Evolutionary conservation across 108 stramenopile genomes (phyloP).

Genomic region (Skeletonema menzelii): DNA sequence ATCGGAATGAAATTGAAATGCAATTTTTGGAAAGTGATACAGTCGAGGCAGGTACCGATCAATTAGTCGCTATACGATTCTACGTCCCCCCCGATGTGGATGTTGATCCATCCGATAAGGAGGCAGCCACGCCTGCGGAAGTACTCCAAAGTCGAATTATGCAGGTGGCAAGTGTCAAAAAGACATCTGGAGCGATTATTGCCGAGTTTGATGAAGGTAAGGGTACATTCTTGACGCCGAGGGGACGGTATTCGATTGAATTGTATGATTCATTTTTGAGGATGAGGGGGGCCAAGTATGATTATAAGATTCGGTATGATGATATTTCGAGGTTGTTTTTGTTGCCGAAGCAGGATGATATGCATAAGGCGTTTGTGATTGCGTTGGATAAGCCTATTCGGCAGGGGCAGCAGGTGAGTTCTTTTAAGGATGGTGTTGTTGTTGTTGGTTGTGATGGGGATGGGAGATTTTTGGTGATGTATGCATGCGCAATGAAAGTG

Average conservation of each 20-base stretch:
- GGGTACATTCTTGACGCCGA: slow-evolving; percentile 96
- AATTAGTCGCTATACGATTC: slow-evolving; percentile 89
- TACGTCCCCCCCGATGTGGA: slow-evolving; percentile 93
- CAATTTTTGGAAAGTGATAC: slow-evolving; percentile 91
- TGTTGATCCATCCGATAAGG: slow-evolving; percentile 77
- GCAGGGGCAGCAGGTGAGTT: slow-evolving; percentile 92
- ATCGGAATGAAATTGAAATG: slow-evolving; percentile 89
- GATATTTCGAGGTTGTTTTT: slow-evolving; percentile 95
- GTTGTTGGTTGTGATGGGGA: not conserved
- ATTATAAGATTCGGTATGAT: slow-evolving; percentile 98
- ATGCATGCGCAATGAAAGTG: too few species aligned
- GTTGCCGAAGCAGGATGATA: slow-evolving; percentile 93
- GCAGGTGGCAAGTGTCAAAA: slow-evolving; percentile 83
- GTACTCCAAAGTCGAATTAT: slow-evolving; percentile 78
- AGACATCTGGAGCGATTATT: slow-evolving; percentile 91
- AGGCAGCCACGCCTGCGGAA: slow-evolving; percentile 74
- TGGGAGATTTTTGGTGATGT: too few species aligned
- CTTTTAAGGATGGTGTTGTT: too few species aligned
- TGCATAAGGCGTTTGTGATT: slow-evolving; percentile 96
- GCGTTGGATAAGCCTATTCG: slow-evolving; percentile 96
- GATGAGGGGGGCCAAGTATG: slow-evolving; percentile 94
- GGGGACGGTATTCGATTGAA: slow-evolving; percentile 96
- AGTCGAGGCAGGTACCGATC: slow-evolving; percentile 86
- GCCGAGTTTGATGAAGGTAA: slow-evolving; percentile 85
- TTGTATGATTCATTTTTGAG: slow-evolving; percentile 92